Conservation (phyloP, 257 asterid genomes). For the Lithospermum erythrorhizon region DNA sequence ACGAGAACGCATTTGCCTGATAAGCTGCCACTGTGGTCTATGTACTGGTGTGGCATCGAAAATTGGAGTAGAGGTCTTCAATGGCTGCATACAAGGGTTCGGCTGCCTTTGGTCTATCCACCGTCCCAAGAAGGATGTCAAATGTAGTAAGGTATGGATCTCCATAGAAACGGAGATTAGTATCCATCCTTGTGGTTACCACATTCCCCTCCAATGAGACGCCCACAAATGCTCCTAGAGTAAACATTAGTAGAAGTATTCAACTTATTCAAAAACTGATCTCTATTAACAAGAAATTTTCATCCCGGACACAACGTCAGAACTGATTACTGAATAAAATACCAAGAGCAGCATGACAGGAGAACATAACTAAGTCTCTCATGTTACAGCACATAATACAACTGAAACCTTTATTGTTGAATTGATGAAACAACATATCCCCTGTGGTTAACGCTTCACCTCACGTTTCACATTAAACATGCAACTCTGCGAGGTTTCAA, state of each 20-base stretch:
- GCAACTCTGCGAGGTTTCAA: too few species aligned
- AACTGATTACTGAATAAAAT: neutral
- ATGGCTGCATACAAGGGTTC: constrained; percentile 80
- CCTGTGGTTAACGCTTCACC: neutral
- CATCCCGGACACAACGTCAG: neutral
- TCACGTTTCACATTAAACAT: neutral
- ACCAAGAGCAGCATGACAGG: neutral
- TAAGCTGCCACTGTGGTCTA: neutral
- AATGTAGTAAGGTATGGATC: constrained; percentile 91
- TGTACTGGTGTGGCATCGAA: constrained; percentile 25
- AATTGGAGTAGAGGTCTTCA: constrained; percentile 46
- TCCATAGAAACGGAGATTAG: constrained; percentile 88
- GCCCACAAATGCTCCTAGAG: constrained; percentile 87
- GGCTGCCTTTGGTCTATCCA: constrained; percentile 92
- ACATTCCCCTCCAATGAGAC: constrained; percentile 88
- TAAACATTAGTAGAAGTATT: constrained; percentile 10
- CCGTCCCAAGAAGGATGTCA: constrained; percentile 82
- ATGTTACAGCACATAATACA: neutral
- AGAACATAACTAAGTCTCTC: neutral
- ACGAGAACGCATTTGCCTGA: neutral
- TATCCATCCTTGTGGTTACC: constrained; percentile 80
- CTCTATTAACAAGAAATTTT: neutral
- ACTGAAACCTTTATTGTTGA: neutral
- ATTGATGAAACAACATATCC: too few species aligned
- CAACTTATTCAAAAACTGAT: neutral